These are phyloP conservation scores for Gynochthodes officinalis DNA, from an alignment of 257 asterid genomes.

Conservation along the genomic window DNA sequence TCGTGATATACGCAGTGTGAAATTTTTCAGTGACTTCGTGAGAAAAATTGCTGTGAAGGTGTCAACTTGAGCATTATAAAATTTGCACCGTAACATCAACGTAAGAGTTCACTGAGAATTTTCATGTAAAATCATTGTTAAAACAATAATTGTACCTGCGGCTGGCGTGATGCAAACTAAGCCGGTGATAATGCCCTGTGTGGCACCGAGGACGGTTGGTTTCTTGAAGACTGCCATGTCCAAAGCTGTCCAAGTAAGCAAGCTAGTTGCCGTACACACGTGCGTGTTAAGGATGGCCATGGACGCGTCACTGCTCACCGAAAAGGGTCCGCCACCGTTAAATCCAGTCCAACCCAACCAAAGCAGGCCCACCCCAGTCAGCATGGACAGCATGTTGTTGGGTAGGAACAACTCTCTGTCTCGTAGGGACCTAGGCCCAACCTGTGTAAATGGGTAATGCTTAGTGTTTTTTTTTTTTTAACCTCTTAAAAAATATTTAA, in stretches of 20 bases:
- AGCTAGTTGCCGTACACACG: slow-evolving; percentile 65
- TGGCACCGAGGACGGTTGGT: slow-evolving; percentile 81
- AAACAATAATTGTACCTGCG: slow-evolving; percentile 57
- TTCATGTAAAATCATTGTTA: too few species aligned
- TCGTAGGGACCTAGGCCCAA: slow-evolving; percentile 56
- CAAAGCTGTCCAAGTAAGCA: slow-evolving; percentile 63
- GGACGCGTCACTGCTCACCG: slow-evolving; percentile 60
- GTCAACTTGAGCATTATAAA: too few species aligned
- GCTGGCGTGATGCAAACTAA: slow-evolving; percentile 85
- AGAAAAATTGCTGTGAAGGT: too few species aligned
- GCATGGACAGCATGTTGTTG: slow-evolving; percentile 61
- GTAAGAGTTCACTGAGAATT: too few species aligned
- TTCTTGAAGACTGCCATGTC: slow-evolving; percentile 64
- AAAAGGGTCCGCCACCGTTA: slow-evolving; percentile 76
- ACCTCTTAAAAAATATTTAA: too few species aligned
- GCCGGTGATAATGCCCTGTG: slow-evolving; percentile 87
- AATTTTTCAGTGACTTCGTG: too few species aligned
- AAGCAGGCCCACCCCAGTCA: slow-evolving; percentile 65
- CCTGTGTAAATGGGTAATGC: slow-evolving; percentile 37
- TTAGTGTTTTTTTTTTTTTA: too few species aligned
- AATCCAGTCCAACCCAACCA: slow-evolving; percentile 96
- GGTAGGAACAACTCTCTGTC: slow-evolving; percentile 68
- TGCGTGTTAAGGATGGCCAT: slow-evolving; percentile 74
- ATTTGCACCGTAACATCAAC: too few species aligned
- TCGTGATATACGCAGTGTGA: too few species aligned